Conservation (phyloP, 441 rosid genomes). For the Euphorbia schlechtendalii region DNA sequence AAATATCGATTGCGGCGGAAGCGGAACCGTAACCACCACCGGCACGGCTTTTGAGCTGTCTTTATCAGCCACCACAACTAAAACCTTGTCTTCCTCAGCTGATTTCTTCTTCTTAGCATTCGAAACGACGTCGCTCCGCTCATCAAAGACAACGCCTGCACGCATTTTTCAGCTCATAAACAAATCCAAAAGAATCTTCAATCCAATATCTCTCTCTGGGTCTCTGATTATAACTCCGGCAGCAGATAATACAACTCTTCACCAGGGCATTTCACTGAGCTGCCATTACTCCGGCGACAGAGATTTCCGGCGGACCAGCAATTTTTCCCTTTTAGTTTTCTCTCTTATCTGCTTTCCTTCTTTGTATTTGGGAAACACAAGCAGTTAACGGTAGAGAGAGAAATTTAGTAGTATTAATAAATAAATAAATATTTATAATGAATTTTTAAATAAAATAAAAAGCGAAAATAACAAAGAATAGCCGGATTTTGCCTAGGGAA, state of each 20-base stretch:
- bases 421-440: neutral
- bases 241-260: neutral
- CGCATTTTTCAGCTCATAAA: constrained; percentile 56
- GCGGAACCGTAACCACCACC: too few species aligned
- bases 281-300: neutral
- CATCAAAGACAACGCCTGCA: constrained; percentile 34
- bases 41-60: constrained; percentile 23
- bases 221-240: neutral
- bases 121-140: constrained; percentile 30
- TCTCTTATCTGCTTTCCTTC: constrained; percentile 18
- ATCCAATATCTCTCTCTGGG: too few species aligned
- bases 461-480: neutral
- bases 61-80: constrained; percentile 14
- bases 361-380: constrained; percentile 13
- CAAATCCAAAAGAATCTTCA: too few species aligned
- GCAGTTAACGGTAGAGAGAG: constrained; percentile 2
- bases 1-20: constrained; percentile 24
- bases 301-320: constrained; percentile 21
- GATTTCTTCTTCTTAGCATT: constrained; percentile 41
- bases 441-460: neutral
- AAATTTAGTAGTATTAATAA: too few species aligned
- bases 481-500: constrained; percentile 33
- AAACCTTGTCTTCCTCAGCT: constrained; percentile 19
- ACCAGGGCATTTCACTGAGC: constrained; percentile 7
- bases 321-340: neutral